Base-by-base conservation (phyloP, 2,329 filamentous ascomycete genomes). In the Cercospora zeina region DNA sequence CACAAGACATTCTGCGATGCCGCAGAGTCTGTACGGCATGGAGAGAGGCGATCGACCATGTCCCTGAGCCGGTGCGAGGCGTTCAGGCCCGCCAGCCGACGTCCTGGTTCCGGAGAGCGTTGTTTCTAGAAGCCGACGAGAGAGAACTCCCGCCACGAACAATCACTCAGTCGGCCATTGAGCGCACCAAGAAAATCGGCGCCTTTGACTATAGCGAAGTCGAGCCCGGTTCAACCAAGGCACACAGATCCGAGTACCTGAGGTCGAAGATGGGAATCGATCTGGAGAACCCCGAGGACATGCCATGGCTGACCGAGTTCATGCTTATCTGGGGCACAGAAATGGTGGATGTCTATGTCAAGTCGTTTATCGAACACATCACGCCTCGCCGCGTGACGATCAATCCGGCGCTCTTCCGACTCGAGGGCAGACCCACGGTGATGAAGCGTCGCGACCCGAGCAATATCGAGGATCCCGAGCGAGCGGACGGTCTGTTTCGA, bases 361-460 rank as follows among this genome's bases (percentile, higher is more conserved):
- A 14, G 7, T 1, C 10, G 0, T 9, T 45, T 0, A 45, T 11
- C 4, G 4, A 24, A 21, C 1, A 24, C 0, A 8, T 4, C 6
- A 45, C 39, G 4, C 39, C 39, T 0, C 39, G 3, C 1, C 39
- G 39, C 1, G 39, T 45, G 0, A 16, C 39, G 1, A 21, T 45
- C 39, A 21, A 45, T 24, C 39, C 39, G 1, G 39, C 39, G 2
- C 19, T 24, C 3, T 45, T 21, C 2, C 39, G 39, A 6, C 19
- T 45, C 16, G 39, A 45, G 21, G 39, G 39, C 0, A 3, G 39
- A 3, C 39, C 39, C 3, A 45, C 39, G 19, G 39, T 45, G 9
- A 21, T 4, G 0, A 45, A 45, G 19, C 19, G 39, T 8, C 39
- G 39, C 13, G 39, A 6, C 4, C 19, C 1, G 1, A 45, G 9